Percentiles rank a stretch among this genome's conserved stretches.
phyloP scores from a whole-genome alignment of 2,329 filamentous ascomycete genomes.

The Colletotrichum higginsianum region DNA sequence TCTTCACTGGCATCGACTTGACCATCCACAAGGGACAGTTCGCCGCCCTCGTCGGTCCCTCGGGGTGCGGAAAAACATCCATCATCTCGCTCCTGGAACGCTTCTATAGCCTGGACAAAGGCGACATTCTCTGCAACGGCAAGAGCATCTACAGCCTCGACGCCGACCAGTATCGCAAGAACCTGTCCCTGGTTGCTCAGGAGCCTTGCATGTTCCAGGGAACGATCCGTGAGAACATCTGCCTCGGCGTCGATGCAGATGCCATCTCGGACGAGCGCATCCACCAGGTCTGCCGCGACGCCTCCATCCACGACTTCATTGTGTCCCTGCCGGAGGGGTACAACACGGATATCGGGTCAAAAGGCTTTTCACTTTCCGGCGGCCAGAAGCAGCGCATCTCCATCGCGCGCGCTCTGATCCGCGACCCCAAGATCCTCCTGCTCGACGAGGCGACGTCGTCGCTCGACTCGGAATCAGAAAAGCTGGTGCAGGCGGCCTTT shows the following conservation, averaged over 20 bases:
- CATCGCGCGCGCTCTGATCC: conserved; percentile 78
- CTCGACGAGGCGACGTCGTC: conserved; percentile 82
- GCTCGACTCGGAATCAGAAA: conserved; percentile 75
- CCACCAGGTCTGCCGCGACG: conserved; percentile 69
- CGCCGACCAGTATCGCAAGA: conserved; percentile 73
- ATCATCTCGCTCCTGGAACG: conserved; percentile 76
- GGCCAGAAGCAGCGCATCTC: conserved; percentile 80
- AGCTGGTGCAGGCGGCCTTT: conserved; percentile 76
- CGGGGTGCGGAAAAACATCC: conserved; percentile 81
- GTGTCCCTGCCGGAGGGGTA: conserved; percentile 77
- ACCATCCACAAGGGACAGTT: conserved; percentile 79
- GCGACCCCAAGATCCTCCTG: conserved; percentile 75
- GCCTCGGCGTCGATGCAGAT: conserved; percentile 72
- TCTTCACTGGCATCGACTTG: conserved; percentile 74
- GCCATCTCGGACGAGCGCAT: conserved; percentile 67
- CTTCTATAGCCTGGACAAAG: conserved; percentile 79
- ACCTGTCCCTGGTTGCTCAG: conserved; percentile 80
- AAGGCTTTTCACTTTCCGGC: conserved; percentile 76
- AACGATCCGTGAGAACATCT: conserved; percentile 76
- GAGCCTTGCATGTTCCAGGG: conserved; percentile 81
- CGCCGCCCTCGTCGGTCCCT: conserved; percentile 78
- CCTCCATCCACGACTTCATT: conserved; percentile 81
- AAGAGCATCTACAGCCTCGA: conserved; percentile 71
- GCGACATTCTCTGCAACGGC: conserved; percentile 76
- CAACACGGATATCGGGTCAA: conserved; percentile 76